Percentiles rank a stretch among this genome's conserved stretches.
These are phyloP conservation scores for Psidium guajava DNA, from an alignment of 345 rosid genomes.

Conservation along the genomic window DNA sequence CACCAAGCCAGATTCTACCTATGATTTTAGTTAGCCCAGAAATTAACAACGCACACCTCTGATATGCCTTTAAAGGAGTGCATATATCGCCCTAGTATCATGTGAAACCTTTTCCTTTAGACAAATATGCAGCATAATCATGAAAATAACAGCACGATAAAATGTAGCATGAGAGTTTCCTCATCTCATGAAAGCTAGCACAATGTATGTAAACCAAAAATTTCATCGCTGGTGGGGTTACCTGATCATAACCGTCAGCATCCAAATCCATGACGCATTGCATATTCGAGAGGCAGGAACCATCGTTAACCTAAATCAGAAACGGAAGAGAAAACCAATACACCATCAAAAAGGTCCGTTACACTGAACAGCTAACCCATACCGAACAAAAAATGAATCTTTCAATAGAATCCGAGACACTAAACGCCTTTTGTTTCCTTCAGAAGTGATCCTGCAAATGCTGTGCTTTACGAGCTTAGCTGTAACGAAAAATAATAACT, in stretches of 20 bases:
- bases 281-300: slow-evolving; percentile 89
- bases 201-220: neutral
- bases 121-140: slow-evolving; percentile 6
- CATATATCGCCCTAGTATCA: neutral
- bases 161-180: neutral
- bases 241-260: slow-evolving; percentile 93
- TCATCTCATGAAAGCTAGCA: neutral
- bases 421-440: neutral
- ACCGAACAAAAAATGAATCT: neutral
- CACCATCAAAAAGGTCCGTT: neutral
- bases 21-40: neutral
- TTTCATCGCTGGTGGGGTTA: slow-evolving; percentile 4
- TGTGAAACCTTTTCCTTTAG: neutral
- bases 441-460: neutral
- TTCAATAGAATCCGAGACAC: neutral
- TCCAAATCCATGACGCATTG: slow-evolving; percentile 83
- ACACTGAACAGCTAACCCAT: neutral
- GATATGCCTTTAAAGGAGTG: neutral
- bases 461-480: neutral
- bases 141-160: neutral
- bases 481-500: neutral
- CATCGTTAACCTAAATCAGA: slow-evolving; percentile 64
- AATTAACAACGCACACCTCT: slow-evolving; percentile 3
- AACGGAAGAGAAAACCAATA: neutral
- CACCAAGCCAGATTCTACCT: slow-evolving; percentile 79